Evolutionary conservation across 2,329 filamentous ascomycete species (phyloP).

Genomic region (Leptosphaerulina australis): DNA sequence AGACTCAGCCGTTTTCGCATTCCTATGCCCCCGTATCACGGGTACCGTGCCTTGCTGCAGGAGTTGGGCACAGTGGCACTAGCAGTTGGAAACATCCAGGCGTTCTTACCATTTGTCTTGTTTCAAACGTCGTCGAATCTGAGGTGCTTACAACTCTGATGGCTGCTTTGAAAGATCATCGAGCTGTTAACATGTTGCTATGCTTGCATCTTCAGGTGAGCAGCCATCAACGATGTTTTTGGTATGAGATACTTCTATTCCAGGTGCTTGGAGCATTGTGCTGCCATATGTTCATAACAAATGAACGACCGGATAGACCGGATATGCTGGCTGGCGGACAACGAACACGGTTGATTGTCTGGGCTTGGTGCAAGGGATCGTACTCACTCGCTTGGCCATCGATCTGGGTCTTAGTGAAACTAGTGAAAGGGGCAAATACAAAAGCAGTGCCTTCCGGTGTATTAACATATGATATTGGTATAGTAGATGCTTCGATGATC

Average conservation of each 20-base stretch:
- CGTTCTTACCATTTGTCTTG: constrained; percentile 7
- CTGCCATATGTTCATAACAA: neutral
- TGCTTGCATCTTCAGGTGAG: constrained; percentile 3
- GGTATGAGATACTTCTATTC: neutral
- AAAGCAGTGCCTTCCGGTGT: neutral
- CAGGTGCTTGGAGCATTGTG: neutral
- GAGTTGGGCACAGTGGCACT: constrained; percentile 9
- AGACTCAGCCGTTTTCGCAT: neutral
- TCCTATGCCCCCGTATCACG: neutral
- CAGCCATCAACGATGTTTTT: neutral
- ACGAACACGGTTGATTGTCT: neutral
- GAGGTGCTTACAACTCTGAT: constrained; percentile 3
- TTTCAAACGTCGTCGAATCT: constrained; percentile 14
- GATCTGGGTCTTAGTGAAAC: neutral
- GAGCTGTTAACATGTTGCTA: constrained; percentile 10
- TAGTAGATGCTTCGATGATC: neutral
- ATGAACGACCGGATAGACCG: constrained; percentile 1
- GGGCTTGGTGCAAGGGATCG: neutral
- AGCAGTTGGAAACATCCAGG: constrained; percentile 6
- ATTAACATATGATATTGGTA: neutral
- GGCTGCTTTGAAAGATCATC: constrained; percentile 5
- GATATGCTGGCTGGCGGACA: neutral
- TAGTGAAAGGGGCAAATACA: neutral
- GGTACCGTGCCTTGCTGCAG: constrained; percentile 8
- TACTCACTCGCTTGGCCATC: neutral